Conservation (phyloP, 2,329 filamentous ascomycete genomes). For the Beauveria brongniartii region DNA sequence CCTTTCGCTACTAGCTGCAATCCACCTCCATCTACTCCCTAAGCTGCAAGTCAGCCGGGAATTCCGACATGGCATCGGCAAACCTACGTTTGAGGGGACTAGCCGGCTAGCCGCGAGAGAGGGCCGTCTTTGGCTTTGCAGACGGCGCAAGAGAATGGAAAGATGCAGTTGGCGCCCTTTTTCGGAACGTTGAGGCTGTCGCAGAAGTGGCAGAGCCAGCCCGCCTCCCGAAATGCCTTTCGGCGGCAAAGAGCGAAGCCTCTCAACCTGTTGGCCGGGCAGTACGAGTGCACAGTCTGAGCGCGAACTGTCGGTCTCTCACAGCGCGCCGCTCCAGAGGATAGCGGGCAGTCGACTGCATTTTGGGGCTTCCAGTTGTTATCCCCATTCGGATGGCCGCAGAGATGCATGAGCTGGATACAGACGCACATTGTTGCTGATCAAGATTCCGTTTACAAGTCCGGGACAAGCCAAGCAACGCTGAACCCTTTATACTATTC, state of each 20-base stretch:
- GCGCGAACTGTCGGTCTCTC: neutral
- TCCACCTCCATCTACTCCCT: neutral
- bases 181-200: neutral
- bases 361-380: neutral
- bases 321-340: neutral
- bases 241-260: neutral
- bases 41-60: neutral
- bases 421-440: neutral
- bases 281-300: neutral
- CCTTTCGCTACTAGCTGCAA: neutral
- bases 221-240: neutral
- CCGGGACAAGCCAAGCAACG: neutral
- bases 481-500: neutral
- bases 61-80: neutral
- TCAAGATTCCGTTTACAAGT: neutral
- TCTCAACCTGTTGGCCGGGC: neutral
- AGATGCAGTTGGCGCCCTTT: neutral
- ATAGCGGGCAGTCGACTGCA: neutral
- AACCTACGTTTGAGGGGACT: neutral
- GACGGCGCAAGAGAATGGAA: neutral
- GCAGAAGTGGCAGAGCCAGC: neutral
- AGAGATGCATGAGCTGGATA: neutral
- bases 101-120: neutral
- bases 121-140: conserved; percentile 1
- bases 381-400: neutral